A percentile compares a stretch with the other conserved stretches of the same genome.
Evolutionary conservation across 495 filamentous ascomycete species (phyloP).

Genomic region (Lepraria neglecta): DNA sequence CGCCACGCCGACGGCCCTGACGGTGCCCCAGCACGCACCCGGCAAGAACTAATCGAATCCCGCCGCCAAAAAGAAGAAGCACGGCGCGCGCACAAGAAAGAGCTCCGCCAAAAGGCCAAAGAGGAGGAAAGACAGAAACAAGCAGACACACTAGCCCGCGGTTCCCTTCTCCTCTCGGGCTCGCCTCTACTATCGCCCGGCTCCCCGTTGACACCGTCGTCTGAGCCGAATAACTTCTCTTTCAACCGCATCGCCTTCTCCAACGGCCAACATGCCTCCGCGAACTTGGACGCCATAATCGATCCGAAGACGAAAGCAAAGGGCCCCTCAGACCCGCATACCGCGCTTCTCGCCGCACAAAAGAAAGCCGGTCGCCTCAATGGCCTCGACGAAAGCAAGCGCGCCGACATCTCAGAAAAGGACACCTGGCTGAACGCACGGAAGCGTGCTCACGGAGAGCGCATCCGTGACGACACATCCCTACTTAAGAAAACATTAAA

Average conservation of each 20-base stretch:
- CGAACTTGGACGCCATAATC: conserved; percentile 55
- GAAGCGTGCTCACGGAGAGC: conserved; percentile 82
- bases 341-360: conserved; percentile 60
- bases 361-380: conserved; percentile 68
- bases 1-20: conserved; percentile 71
- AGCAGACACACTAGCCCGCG: conserved; percentile 59
- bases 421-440: conserved; percentile 89
- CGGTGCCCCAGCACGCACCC: conserved; percentile 68
- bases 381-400: conserved; percentile 67
- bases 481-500: conserved; percentile 92
- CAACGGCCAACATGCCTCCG: conserved; percentile 71
- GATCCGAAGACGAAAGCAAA: conserved; percentile 53
- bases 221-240: conserved; percentile 60
- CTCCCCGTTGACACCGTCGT: conserved; percentile 18
- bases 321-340: conserved; percentile 73
- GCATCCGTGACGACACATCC: conserved; percentile 80
- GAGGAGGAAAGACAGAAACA: conserved; percentile 64
- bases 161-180: conserved; percentile 47
- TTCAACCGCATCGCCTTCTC: conserved; percentile 84
- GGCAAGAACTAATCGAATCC: conserved; percentile 84
- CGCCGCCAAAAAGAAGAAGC: conserved; percentile 79
- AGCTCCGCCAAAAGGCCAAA: conserved; percentile 63
- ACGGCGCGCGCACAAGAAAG: conserved; percentile 81
- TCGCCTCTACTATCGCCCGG: conserved; percentile 45
- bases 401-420: conserved; percentile 81